Evolutionary conservation across 345 rosid genomes (phyloP).

Genomic region (rapeseed (Brassica napus)): Da-Ae NC_063439.1:13685501-13686000

Average conservation of each 20-base stretch:
- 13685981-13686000: background rate
- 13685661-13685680: background rate
- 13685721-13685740: background rate
- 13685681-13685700: background rate
- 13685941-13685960: background rate
- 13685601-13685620: conserved; percentile 1
- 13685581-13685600: conserved; percentile 11
- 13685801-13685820: background rate
- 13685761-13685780: background rate
- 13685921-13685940: background rate
- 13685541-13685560: conserved; percentile 42
- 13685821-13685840: background rate
- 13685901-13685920: background rate
- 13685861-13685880: background rate
- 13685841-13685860: background rate
- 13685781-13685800: background rate
- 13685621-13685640: background rate
- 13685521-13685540: conserved; percentile 60
- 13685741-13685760: background rate
- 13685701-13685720: background rate
- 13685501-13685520: conserved; percentile 77
- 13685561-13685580: conserved; percentile 38
- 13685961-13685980: background rate
- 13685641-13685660: background rate
- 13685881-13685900: background rate